Conservation (phyloP, 352 stramenopile species). For the Phytopythium vexans region DNA sequence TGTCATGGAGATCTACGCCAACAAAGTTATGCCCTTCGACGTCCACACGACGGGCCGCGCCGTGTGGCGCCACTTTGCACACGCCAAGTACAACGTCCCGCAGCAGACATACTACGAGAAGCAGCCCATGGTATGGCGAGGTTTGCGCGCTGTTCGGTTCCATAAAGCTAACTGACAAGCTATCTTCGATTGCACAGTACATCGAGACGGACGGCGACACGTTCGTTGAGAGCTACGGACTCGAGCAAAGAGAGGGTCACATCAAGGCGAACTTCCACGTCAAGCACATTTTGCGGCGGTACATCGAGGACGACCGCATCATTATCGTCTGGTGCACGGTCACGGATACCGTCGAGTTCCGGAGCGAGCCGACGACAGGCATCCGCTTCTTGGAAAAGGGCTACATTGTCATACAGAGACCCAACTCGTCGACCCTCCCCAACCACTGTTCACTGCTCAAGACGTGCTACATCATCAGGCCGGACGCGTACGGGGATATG, state of each 20-base stretch:
- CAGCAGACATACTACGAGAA: conserved; percentile 34
- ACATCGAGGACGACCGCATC: conserved; percentile 28
- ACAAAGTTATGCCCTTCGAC: conserved; percentile 33
- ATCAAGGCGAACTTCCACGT: conserved; percentile 35
- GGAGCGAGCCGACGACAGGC: conserved; percentile 21
- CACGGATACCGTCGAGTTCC: conserved; percentile 36
- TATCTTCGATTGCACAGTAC: conserved; percentile 8
- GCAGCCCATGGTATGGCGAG: conserved; percentile 11
- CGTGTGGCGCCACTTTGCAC: conserved; percentile 32
- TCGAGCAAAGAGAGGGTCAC: conserved; percentile 25
- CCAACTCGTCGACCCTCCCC: conserved; percentile 10
- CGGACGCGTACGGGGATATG: conserved; percentile 27
- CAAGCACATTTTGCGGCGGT: conserved; percentile 30
- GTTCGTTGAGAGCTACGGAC: conserved; percentile 27
- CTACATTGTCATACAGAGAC: conserved; percentile 34
- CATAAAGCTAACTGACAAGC: background rate
- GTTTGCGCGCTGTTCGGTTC: background rate
- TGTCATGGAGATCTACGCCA: conserved; percentile 39
- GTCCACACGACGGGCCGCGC: conserved; percentile 26
- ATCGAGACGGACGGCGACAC: conserved; percentile 30
- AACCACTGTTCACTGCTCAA: conserved; percentile 29
- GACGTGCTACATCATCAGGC: conserved; percentile 38
- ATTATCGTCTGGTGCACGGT: conserved; percentile 37
- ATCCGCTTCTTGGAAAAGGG: conserved; percentile 37
- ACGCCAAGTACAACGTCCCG: conserved; percentile 33